Evolutionary conservation across 1,139 yeast species (phyloP), one percentile per base, ranked within the genome.

Genomic region (Debaryomyces singareniensis): DNA sequence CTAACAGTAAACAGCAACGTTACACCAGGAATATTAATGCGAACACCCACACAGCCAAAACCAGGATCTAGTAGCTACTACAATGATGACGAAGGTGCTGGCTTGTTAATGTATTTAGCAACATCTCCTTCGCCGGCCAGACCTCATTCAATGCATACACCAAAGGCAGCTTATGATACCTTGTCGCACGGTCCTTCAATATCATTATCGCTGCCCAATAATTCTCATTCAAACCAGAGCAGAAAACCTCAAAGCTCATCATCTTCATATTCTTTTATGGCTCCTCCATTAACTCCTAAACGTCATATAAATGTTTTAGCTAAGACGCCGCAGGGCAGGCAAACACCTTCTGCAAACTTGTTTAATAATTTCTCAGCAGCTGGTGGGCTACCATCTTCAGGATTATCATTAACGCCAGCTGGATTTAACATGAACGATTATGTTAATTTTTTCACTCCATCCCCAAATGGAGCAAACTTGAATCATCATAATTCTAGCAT

Each of bases 361-460:
- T 55, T 57, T 45, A 53, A 46, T 33, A 44, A 43, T 24, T 28
- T 39, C 5, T 31, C 28, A 2, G 35, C 35, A 23, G 48, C 34
- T 34, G 51, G 43, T 27, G 63, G 58, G 7, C 48, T 65, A 25
- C 73, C 72, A 3, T 64, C 71, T 1, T 61, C 65, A 6, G 71
- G 71, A 2, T 48, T 67, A 29, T 61, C 58, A 15, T 51, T 64
- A 29, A 73, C 78, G 21, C 81, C 84, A 0, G 80, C 85, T 3
- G 86, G 85, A 5, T 83, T 84, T 58, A 82, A 84, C 50, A 75
- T 84, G 77, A 79, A 76, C 46, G 95, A 84, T 48, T 84, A 83
- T 50, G 82, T 85, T 27, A 80, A 81, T 48, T 74, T 79, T 44
- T 77, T 79, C 46, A 77, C 86, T 1, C 93, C 93, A 4, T 76